Conservation (phyloP, 805 yeast species). For the Wickerhamomyces pijperi region DNA sequence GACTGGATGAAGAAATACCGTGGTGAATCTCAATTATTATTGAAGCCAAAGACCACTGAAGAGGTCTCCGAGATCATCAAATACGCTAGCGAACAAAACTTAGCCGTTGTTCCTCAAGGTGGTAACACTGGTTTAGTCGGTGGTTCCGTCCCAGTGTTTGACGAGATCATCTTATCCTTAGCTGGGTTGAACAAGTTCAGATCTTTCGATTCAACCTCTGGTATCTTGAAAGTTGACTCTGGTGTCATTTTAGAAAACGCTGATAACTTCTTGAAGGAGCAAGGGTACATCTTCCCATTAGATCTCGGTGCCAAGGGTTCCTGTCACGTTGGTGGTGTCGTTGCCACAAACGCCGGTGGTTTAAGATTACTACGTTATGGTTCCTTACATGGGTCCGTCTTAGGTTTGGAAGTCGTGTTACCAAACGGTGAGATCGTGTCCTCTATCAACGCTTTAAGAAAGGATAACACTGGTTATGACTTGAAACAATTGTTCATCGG, state of each 20-base stretch:
- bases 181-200: conserved; percentile 66
- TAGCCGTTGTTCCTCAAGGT: conserved; percentile 93
- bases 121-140: conserved; percentile 96
- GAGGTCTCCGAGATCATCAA: conserved; percentile 68
- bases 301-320: conserved; percentile 97
- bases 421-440: conserved; percentile 78
- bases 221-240: conserved; percentile 81
- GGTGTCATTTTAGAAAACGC: conserved; percentile 85
- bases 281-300: conserved; percentile 85
- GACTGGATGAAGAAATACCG: conserved; percentile 92
- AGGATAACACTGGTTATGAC: conserved; percentile 94
- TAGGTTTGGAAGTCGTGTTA: conserved; percentile 88
- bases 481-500: conserved; percentile 89
- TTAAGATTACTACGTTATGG: conserved; percentile 80
- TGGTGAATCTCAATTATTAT: conserved; percentile 74
- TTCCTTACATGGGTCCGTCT: conserved; percentile 81
- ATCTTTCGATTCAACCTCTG: conserved; percentile 71
- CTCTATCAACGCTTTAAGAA: conserved; percentile 77
- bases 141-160: conserved; percentile 87
- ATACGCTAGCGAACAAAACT: conserved; percentile 63
- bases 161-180: conserved; percentile 71
- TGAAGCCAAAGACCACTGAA: conserved; percentile 73
- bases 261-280: conserved; percentile 62
- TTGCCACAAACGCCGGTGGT: conserved; percentile 96
- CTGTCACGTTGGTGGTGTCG: conserved; percentile 90